These are phyloP conservation scores for Candida gorgasii DNA, from an alignment of 805 yeast species.

Conservation along the genomic window DNA sequence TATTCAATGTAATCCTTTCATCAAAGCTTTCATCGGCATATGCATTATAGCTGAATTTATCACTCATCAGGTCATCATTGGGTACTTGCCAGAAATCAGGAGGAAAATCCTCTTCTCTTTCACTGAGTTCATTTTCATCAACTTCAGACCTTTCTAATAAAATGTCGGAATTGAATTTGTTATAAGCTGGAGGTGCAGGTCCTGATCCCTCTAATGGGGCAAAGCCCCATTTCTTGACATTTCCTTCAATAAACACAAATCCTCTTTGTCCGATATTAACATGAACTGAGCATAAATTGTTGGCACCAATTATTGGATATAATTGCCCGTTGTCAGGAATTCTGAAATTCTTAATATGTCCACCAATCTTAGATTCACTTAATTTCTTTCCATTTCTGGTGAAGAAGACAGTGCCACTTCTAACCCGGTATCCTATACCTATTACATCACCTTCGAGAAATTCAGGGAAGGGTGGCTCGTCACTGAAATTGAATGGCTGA, in stretches of 20 bases:
- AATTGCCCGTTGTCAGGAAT: conserved; percentile 47
- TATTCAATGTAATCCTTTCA: conserved; percentile 44
- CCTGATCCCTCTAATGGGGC: conserved; percentile 88
- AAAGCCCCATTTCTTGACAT: conserved; percentile 93
- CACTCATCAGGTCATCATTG: conserved; percentile 18
- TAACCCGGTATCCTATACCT: conserved; percentile 85
- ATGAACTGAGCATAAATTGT: conserved; percentile 76
- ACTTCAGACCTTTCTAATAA: conserved; percentile 65
- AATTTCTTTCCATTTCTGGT: conserved; percentile 93
- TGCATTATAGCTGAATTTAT: conserved; percentile 39
- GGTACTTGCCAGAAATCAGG: conserved; percentile 55
- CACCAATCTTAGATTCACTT: conserved; percentile 77
- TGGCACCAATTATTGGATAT: conserved; percentile 89
- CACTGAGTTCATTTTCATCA: conserved; percentile 48
- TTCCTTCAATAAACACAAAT: conserved; percentile 86
- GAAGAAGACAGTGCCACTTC: conserved; percentile 85
- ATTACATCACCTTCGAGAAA: conserved; percentile 84
- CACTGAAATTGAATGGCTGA: conserved; percentile 61
- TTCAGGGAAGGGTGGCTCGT: conserved; percentile 56
- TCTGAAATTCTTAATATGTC: conserved; percentile 72
- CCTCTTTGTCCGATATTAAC: conserved; percentile 90
- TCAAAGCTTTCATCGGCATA: conserved; percentile 41
- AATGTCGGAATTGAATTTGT: conserved; percentile 74
- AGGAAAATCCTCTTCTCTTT: conserved; percentile 51
- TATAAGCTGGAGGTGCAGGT: conserved; percentile 93